These are phyloP conservation scores for Cytospora paraplurivora DNA, from an alignment of 2,329 filamentous ascomycete species.

Conservation along the genomic window DNA sequence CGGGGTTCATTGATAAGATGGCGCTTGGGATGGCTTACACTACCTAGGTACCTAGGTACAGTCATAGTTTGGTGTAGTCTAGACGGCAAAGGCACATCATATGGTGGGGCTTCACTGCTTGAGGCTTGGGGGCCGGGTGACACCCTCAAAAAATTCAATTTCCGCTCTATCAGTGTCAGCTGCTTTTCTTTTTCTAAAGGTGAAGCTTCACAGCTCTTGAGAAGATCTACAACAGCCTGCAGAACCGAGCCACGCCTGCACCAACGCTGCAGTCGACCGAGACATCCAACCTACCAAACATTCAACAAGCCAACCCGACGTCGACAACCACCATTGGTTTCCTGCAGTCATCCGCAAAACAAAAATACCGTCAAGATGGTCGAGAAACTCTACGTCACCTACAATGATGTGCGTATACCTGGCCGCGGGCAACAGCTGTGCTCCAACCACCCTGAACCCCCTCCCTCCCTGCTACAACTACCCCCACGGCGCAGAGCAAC, in stretches of 20 bases:
- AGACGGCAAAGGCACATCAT: too few relatives aligned
- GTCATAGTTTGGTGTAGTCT: too few relatives aligned
- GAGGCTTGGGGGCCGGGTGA: background rate
- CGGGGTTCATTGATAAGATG: background rate
- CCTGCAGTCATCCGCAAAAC: constrained; percentile 21
- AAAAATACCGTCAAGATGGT: constrained; percentile 61
- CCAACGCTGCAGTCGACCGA: constrained; percentile 21
- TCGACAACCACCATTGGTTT: constrained; percentile 3
- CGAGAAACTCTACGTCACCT: constrained; percentile 86
- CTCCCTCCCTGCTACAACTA: background rate
- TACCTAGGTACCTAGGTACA: too few relatives aligned
- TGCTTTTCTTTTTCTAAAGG: background rate
- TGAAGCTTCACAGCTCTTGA: background rate
- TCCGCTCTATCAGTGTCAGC: background rate
- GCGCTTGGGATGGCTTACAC: background rate
- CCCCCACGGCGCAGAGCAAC: background rate
- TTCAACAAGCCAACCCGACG: background rate
- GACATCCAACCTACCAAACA: constrained; percentile 9
- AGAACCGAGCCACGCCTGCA: constrained; percentile 5
- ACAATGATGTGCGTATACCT: constrained; percentile 75
- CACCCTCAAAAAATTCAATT: background rate
- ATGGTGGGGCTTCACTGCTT: background rate
- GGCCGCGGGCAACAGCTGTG: background rate
- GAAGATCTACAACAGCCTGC: background rate
- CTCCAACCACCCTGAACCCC: background rate